Evolutionary conservation across 176 grass and related monocot species (phyloP), one percentile per base, ranked within the genome.

Genomic region (Cocos nucifera): DNA sequence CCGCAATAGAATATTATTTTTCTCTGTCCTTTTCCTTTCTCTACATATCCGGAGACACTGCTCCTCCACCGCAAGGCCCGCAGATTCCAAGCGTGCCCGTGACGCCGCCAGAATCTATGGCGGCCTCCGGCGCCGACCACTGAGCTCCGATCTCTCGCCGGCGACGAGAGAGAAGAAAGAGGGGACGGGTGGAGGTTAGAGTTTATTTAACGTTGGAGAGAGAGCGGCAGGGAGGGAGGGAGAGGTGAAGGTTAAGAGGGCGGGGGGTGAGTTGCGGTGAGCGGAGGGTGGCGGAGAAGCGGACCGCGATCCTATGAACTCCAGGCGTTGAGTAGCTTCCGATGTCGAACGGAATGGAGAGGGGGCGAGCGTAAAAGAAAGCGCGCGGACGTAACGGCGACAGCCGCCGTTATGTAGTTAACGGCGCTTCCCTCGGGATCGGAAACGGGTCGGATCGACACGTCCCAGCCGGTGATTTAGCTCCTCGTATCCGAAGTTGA

Each of bases 191-290:
- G 63, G 22, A 12, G 32, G 9, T 44, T 22, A 0, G 4, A 14
- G 8, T 14, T 16, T 30, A 20, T 18, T 35, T 26, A 17, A 27
- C 4, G 30, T 2, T 18, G 2, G 53, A 68, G 53, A 10, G 28
- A 15, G 1, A 14, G 20, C 1, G 24, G 17, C 21, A 15, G 21
- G 15, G 62, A 44, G 39, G 39, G 62, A 50, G 18, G 50, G 21
- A 49, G 21, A 23, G 23, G 2, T 23, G 23, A 23, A 23, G 23
- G 23, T 23, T 23, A 23, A 23, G 23, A 23, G 23, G 23, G 23
- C 23, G 23, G 23, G 48, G 62, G 62, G 57, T 59, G 49, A 67
- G 9, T n/a, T 18, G 65, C 26, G 65, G 65, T 39, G 26, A 56
- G 35, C 8, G 2, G 35, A 3, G 6, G 35, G 21, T 21, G 53